Evolutionary conservation across 1,284 basidiomycete species (phyloP).

Genomic region (Cryptococcus floricola): DNA sequence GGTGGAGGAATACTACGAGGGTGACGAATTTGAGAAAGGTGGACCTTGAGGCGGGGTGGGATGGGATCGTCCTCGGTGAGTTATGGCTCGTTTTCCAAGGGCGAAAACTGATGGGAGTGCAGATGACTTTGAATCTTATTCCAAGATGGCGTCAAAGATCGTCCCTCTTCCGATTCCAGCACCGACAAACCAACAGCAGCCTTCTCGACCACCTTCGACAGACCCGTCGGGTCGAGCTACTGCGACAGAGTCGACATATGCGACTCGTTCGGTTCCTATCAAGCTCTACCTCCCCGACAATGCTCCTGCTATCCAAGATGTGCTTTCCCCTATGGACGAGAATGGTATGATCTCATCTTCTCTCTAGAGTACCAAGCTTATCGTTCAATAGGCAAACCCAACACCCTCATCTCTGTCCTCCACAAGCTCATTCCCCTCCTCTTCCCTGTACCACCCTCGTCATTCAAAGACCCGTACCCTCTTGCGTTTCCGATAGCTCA

Average conservation of each 20-base stretch:
- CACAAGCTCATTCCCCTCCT: constrained; percentile 50
- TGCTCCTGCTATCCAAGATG: constrained; percentile 83
- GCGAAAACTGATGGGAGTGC: constrained; percentile 3
- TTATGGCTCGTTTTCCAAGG: constrained; percentile 5
- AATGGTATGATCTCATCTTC: constrained; percentile 24
- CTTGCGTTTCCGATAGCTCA: constrained; percentile 66
- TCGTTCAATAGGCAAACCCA: constrained; percentile 44
- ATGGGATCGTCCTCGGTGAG: constrained; percentile 84
- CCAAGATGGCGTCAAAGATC: constrained; percentile 83
- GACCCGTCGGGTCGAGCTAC: constrained; percentile 57
- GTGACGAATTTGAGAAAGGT: constrained; percentile 81
- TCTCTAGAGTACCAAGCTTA: background rate
- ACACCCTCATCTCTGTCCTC: constrained; percentile 50
- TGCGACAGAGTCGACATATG: constrained; percentile 59
- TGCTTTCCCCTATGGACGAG: constrained; percentile 65
- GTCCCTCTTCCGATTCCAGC: constrained; percentile 48
- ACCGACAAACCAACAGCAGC: constrained; percentile 50
- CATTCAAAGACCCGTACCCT: constrained; percentile 28
- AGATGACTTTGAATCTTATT: constrained; percentile 95
- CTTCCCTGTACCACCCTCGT: constrained; percentile 40
- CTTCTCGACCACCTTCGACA: constrained; percentile 60
- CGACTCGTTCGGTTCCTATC: constrained; percentile 78
- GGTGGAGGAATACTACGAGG: constrained; percentile 89
- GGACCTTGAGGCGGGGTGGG: constrained; percentile 92
- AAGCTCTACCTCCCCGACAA: constrained; percentile 81